Conservation (phyloP, 495 filamentous ascomycete genomes). For the Penicillium chermesinum region DNA sequence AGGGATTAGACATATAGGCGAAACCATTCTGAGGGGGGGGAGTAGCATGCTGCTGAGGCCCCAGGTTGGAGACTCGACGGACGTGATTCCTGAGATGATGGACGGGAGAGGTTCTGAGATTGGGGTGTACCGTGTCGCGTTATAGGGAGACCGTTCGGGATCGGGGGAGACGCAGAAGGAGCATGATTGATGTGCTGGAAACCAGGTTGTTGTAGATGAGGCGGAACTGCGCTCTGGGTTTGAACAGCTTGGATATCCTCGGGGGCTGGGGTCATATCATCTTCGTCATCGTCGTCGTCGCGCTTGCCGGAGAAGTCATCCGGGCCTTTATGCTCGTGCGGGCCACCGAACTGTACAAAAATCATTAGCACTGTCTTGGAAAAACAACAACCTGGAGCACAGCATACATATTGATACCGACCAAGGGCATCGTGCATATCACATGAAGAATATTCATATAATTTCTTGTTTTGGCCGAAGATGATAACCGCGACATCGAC, state of each 20-base stretch:
- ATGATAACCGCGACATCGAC: slow-evolving; percentile 99
- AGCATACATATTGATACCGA: slow-evolving; percentile 82
- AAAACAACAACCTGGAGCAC: slow-evolving; percentile 1
- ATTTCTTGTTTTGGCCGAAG: slow-evolving; percentile 95
- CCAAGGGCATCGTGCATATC: slow-evolving; percentile 87
- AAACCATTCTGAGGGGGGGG: slow-evolving; percentile 69
- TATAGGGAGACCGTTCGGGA: slow-evolving; percentile 71
- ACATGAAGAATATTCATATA: slow-evolving; percentile 93
- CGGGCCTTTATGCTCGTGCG: slow-evolving; percentile 95
- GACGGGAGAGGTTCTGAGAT: slow-evolving; percentile 69
- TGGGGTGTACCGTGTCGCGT: slow-evolving; percentile 76
- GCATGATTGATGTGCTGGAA: slow-evolving; percentile 81
- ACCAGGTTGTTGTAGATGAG: slow-evolving; percentile 69
- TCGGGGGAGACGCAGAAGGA: slow-evolving; percentile 85
- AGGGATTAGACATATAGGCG: slow-evolving; percentile 77
- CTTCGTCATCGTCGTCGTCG: slow-evolving; percentile 82
- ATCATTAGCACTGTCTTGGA: slow-evolving; percentile 5
- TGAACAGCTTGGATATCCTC: slow-evolving; percentile 50
- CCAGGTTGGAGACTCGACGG: slow-evolving; percentile 67
- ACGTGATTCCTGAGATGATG: slow-evolving; percentile 76
- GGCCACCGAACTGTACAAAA: slow-evolving; percentile 67
- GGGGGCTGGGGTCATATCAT: slow-evolving; percentile 64
- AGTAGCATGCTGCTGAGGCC: slow-evolving; percentile 54
- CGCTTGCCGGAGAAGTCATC: slow-evolving; percentile 84
- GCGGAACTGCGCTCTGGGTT: slow-evolving; percentile 55